phyloP scores from a whole-genome alignment of 495 filamentous ascomycete species.

The Hyaloscypha bicolor region DNA sequence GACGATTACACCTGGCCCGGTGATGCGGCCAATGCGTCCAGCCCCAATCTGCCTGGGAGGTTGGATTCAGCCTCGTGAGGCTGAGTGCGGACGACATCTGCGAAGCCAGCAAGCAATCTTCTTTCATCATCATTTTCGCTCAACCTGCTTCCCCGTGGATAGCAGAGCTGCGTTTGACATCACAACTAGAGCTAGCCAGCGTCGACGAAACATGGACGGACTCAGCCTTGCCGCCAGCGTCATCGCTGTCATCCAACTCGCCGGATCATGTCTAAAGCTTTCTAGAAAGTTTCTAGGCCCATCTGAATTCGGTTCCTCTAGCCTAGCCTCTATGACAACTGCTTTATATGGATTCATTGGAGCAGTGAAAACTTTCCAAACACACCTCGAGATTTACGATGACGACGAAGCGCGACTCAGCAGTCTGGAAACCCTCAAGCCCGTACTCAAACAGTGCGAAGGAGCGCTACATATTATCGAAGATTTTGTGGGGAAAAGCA shows the following conservation, averaged over 20 bases:
- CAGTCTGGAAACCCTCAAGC: slow-evolving; percentile 18
- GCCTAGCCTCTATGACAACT: slow-evolving; percentile 13
- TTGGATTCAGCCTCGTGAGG: slow-evolving; percentile 11
- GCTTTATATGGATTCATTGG: slow-evolving; percentile 22
- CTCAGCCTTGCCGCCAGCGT: slow-evolving; percentile 18
- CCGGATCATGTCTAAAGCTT: slow-evolving; percentile 19
- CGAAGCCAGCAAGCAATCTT: not conserved
- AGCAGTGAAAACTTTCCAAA: slow-evolving; percentile 16
- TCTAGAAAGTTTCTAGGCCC: slow-evolving; percentile 11
- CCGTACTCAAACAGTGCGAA: slow-evolving; percentile 11
- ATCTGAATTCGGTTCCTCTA: slow-evolving; percentile 16
- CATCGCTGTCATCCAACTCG: slow-evolving; percentile 19
- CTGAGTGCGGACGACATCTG: not conserved
- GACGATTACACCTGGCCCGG: too few species aligned
- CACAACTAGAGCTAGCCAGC: slow-evolving; percentile 7
- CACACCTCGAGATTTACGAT: slow-evolving; percentile 21
- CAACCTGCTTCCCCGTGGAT: not conserved
- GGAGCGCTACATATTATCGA: slow-evolving; percentile 15
- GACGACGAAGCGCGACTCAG: slow-evolving; percentile 21
- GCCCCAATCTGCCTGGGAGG: slow-evolving; percentile 3
- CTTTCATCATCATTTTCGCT: not conserved
- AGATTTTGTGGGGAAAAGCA: slow-evolving; percentile 7
- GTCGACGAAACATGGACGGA: slow-evolving; percentile 15
- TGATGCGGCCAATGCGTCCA: too few species aligned
- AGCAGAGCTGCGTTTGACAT: not conserved